Base-by-base conservation (phyloP, 2,329 filamentous ascomycete species). In the Penicillium psychrosexuale region DNA sequence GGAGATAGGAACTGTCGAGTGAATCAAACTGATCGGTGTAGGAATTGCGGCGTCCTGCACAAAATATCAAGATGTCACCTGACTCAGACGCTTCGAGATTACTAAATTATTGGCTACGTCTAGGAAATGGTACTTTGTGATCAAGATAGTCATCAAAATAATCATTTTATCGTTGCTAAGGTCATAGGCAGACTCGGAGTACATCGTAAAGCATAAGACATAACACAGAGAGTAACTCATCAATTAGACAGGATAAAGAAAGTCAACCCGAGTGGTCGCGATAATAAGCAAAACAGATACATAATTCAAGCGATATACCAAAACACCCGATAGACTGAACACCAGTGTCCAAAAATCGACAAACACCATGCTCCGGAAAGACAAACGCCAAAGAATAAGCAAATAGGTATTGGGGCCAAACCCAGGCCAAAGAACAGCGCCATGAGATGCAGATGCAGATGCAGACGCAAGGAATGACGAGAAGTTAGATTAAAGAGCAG, bases 1-100 rank as follows among this genome's bases (percentile, higher is more conserved):
- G 47, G 9, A 66, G 50, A 40, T 60, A 66, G n/a, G 81, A 78
- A 36, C 81, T 82, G 9, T 80, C 82, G 66, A 40, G 17, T 8
- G 36, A 40, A 28, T 49, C 9, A 33, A 40, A 34, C 17, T 49
- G 27, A 19, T 39, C 47, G 13, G 37, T 33, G 9, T 49, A 22
- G 60, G 60, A 22, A 62, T 57, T 3, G 60, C 58, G 1, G 7
- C 22, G 22, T 24, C 2, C 22, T 24, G 22, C 22, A 24, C 22
- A 5, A 24, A 3, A 24, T 24, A 24, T 5, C 5, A 4, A 24
- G 5, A 24, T 24, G 22, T 24, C 22, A 2, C 22, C 22, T 24
- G 22, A 24, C 22, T 24, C 22, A 24, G 22, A 24, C 22, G 22
- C 22, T 24, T 3, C 22, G 2, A 24, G 3, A 5, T 24, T 24